Evolutionary conservation across 2,329 filamentous ascomycete species (phyloP).

Genomic region (Cladosporium sp.): DNA sequence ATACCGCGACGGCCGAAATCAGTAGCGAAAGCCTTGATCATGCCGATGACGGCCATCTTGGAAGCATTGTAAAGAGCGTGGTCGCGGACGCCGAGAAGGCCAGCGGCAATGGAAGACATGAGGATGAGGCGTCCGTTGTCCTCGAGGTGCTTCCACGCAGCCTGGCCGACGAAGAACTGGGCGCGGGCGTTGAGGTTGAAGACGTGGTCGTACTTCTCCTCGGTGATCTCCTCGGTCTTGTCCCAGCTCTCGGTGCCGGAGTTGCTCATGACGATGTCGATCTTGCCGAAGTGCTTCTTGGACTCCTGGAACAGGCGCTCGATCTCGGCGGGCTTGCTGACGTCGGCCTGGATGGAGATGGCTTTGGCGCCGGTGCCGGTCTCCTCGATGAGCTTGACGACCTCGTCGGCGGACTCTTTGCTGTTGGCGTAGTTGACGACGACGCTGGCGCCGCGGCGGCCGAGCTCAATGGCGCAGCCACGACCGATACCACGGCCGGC

Average conservation of each 20-base stretch:
- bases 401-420: constrained; percentile 50
- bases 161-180: constrained; percentile 77
- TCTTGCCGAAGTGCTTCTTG: constrained; percentile 44
- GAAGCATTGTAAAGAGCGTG: constrained; percentile 71
- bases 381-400: constrained; percentile 47
- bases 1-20: constrained; percentile 69
- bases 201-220: constrained; percentile 71
- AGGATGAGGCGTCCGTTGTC: constrained; percentile 71
- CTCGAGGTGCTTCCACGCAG: constrained; percentile 70
- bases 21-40: constrained; percentile 70
- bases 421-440: constrained; percentile 66
- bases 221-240: constrained; percentile 66
- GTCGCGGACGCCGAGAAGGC: constrained; percentile 67
- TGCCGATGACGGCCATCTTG: constrained; percentile 72
- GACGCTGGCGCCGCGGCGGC: constrained; percentile 63
- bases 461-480: constrained; percentile 67
- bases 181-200: constrained; percentile 68
- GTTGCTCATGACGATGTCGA: constrained; percentile 56
- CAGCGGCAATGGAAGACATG: constrained; percentile 70
- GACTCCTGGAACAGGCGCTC: constrained; percentile 54
- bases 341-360: constrained; percentile 61
- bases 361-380: constrained; percentile 53
- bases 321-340: constrained; percentile 57
- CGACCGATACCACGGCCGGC: constrained; percentile 66
- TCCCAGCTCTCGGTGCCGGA: constrained; percentile 66